Evolutionary conservation across 495 filamentous ascomycete species (phyloP).

Genomic region (Tuber calosporum): DNA sequence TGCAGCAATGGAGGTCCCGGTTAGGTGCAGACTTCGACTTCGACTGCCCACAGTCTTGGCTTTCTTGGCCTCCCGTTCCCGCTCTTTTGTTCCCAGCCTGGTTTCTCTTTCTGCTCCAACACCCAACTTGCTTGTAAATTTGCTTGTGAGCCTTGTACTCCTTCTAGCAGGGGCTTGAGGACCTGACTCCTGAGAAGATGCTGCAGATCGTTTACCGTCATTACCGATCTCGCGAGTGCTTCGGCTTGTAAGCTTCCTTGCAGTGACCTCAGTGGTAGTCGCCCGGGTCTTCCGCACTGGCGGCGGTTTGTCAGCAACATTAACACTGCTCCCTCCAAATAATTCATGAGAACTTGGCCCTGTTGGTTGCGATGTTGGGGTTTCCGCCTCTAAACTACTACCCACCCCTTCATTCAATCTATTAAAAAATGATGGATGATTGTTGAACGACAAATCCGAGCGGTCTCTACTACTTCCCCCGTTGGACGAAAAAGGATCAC

Average conservation of each 20-base stretch:
- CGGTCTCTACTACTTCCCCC: conserved; percentile 27
- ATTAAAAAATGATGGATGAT: conserved; percentile 43
- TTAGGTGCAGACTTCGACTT: conserved; percentile 31
- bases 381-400: conserved; percentile 29
- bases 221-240: conserved; percentile 33
- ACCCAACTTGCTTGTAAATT: conserved; percentile 40
- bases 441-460: conserved; percentile 43
- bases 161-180: conserved; percentile 47
- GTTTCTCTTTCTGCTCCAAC: conserved; percentile 35
- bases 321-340: conserved; percentile 33
- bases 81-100: conserved; percentile 41
- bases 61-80: conserved; percentile 41
- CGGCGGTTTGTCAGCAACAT: conserved; percentile 35
- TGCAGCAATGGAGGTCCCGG: conserved; percentile 16
- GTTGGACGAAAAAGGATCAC: conserved; percentile 34
- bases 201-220: conserved; percentile 34
- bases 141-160: conserved; percentile 41
- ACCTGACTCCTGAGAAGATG: conserved; percentile 42
- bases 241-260: conserved; percentile 39
- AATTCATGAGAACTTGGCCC: conserved; percentile 27
- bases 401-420: conserved; percentile 39
- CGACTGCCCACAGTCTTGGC: conserved; percentile 31
- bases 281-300: conserved; percentile 40
- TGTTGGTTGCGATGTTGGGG: conserved; percentile 36
- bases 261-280: conserved; percentile 33